Conservation (phyloP, 345 rosid species). For the Geranium brycei region DNA sequence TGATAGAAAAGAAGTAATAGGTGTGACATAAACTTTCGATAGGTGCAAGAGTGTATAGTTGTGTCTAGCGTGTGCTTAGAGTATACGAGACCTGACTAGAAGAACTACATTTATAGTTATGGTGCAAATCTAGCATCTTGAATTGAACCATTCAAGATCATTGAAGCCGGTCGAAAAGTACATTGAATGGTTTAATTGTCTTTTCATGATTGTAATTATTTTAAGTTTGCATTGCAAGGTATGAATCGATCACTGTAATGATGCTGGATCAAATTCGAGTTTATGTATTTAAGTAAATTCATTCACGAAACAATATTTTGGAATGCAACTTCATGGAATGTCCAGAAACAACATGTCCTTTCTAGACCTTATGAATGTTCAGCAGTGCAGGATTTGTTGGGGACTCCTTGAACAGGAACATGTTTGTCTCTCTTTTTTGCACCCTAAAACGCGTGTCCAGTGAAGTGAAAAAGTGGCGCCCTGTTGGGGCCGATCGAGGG, state of each 20-base stretch:
- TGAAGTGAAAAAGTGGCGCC: constrained; percentile 88
- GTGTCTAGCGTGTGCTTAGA: background rate
- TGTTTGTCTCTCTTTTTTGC: constrained; percentile 86
- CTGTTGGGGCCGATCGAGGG: constrained; percentile 90
- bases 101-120: too few species aligned
- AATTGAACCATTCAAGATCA: background rate
- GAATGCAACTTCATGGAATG: background rate
- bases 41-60: background rate
- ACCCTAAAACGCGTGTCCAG: constrained; percentile 39
- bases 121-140: background rate
- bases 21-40: background rate
- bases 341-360: background rate
- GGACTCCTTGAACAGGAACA: constrained; percentile 87
- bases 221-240: background rate
- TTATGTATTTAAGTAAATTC: background rate
- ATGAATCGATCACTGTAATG: background rate
- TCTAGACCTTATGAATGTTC: constrained; percentile 20
- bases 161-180: background rate
- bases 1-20: background rate
- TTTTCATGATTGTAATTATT: too few species aligned
- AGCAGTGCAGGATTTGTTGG: constrained; percentile 89
- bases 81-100: background rate
- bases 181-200: too few species aligned
- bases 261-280: background rate
- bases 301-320: too few species aligned